phyloP scores from a whole-genome alignment of 1,139 yeast genomes.

The Arxiozyma heterogenica region DNA sequence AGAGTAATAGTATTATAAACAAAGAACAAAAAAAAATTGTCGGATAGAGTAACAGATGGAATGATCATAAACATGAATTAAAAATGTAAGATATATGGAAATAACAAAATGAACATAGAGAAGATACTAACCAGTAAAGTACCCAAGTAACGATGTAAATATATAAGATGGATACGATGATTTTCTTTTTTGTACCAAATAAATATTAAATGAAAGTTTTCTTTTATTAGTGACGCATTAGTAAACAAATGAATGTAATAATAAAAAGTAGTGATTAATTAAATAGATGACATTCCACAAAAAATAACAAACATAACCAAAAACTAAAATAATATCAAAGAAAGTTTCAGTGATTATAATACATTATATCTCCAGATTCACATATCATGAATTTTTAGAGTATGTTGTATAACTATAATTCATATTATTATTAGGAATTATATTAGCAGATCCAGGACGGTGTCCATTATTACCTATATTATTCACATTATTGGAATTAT shows the following conservation, averaged over 20 bases:
- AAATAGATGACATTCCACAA: too few species aligned
- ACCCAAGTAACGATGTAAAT: too few species aligned
- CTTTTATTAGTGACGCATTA: too few species aligned
- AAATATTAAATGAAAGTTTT: too few species aligned
- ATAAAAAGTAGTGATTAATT: too few species aligned
- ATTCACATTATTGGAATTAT: neutral
- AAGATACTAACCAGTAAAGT: neutral
- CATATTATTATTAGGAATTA: neutral
- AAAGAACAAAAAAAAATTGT: too few species aligned
- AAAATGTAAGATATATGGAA: neutral
- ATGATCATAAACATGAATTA: neutral
- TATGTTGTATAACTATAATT: constrained; percentile 3
- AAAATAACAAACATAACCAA: neutral
- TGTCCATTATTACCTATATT: constrained; percentile 1
- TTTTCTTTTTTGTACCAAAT: neutral
- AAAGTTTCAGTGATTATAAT: neutral
- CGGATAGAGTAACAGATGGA: neutral
- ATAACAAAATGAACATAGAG: neutral
- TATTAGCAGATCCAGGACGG: constrained; percentile 2
- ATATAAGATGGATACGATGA: neutral
- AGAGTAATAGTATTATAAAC: neutral
- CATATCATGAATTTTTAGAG: constrained; percentile 1
- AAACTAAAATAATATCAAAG: neutral
- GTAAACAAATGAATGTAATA: neutral
- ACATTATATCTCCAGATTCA: neutral